Conservation (phyloP, 768 basidiomycete species). For the Amanita phalloides region DNA sequence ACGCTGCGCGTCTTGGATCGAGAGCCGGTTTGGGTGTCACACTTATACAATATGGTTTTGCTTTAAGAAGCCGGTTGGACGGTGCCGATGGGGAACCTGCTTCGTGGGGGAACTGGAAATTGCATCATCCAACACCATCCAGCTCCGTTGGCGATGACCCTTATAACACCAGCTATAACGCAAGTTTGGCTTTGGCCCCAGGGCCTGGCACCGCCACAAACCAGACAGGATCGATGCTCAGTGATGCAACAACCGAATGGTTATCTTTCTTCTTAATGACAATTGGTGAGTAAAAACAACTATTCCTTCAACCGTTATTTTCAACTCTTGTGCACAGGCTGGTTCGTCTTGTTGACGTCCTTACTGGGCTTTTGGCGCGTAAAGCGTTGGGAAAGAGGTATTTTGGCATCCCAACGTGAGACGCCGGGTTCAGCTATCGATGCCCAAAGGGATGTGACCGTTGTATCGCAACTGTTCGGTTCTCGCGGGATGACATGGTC, state of each 20-base stretch:
- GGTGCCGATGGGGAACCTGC: constrained; percentile 19
- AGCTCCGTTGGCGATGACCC: constrained; percentile 37
- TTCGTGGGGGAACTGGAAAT: constrained; percentile 20
- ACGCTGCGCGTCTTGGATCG: constrained; percentile 87
- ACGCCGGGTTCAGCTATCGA: constrained; percentile 11
- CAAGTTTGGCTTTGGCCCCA: constrained; percentile 12
- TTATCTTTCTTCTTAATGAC: constrained; percentile 93
- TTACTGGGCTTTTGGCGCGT: constrained; percentile 84
- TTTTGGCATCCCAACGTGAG: constrained; percentile 44
- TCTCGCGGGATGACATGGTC: constrained; percentile 26
- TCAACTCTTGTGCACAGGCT: constrained; percentile 31
- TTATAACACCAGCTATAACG: constrained; percentile 22
- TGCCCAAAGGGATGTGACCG: constrained; percentile 11
- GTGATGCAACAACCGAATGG: constrained; percentile 85
- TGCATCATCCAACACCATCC: constrained; percentile 22
- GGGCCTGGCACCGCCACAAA: constrained; percentile 21
- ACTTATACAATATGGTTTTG: constrained; percentile 91
- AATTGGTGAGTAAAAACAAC: constrained; percentile 36
- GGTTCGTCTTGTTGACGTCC: constrained; percentile 87
- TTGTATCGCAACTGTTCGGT: constrained; percentile 29
- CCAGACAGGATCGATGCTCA: constrained; percentile 28
- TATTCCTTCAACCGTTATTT: neutral
- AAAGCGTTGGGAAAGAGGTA: constrained; percentile 78
- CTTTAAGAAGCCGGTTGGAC: constrained; percentile 48
- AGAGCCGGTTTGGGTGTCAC: constrained; percentile 94